Base-by-base conservation (phyloP, 129 eudicot genomes). In the Flaveria linearis region DNA sequence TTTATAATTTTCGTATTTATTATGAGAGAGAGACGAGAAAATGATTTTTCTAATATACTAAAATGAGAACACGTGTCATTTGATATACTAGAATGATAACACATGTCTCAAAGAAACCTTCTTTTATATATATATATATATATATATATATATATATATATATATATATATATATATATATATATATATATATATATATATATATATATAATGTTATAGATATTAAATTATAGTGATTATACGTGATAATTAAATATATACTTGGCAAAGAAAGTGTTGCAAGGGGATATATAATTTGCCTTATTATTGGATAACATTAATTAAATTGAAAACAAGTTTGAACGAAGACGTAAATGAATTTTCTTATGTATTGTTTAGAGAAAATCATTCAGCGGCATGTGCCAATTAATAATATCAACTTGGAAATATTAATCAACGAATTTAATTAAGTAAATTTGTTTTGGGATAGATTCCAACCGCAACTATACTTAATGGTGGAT, bases 361-460 rank as follows among this genome's bases (percentile, higher is more conserved):
- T 50, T 50, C 26, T 61, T 61, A 7, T 11, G 36, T 42, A 20
- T 58, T 73, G 7, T 39, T 42, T 3, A 23, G 30, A 60, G 26
- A 26, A 61, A 60, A 61, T 61, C 23, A 45, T 74, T 74, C 60
- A 43, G 25, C 13, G 9, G 26, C 78, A 74, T 74, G 78, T 60
- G 70, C 46, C 78, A 45, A 25, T 26, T 46, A 61, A 61, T 15
- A 30, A 22, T 74, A 57, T 43, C 3, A 58, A 15, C 69, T 43
- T 23, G 12, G 9, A 14, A 69, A 47, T 16, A 50, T 13, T 15
- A 7, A 71, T 14, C 10, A 30, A 16, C 11, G 26, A 13, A 49
- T 47, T 51, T 71, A 71, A 28, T 23, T 57, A 14, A 14, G 43
- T 64, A 64, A 30, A 63, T 63, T 53, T 17, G 7, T 53, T 53